Conservation (phyloP, 148 eudicot genomes). For the Dianthus caryophyllus region DNA sequence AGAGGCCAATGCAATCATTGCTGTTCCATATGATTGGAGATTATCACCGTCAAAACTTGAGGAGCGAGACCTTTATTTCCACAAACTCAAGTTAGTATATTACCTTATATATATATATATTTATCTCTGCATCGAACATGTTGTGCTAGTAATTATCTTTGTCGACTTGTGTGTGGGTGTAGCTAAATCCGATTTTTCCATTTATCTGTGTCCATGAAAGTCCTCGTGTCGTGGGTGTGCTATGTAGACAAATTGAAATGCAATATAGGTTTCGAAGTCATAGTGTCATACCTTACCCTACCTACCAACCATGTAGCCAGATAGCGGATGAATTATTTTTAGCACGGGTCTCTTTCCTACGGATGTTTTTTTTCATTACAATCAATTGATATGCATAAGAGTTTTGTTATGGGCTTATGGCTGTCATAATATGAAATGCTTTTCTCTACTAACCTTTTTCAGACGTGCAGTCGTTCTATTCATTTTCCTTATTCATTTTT, state of each 20-base stretch:
- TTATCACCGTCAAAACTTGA: constrained; percentile 91
- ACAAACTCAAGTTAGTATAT: constrained; percentile 71
- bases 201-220: neutral
- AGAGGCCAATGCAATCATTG: constrained; percentile 91
- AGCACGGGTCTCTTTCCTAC: neutral
- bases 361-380: no score
- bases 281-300: neutral
- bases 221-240: neutral
- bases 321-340: no score
- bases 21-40: constrained; percentile 99
- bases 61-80: constrained; percentile 96
- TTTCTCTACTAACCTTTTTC: constrained; percentile 3
- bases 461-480: neutral
- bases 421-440: neutral
- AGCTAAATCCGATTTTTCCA: neutral
- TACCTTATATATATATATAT: constrained; percentile 16
- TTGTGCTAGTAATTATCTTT: constrained; percentile 5
- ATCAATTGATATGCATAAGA: neutral
- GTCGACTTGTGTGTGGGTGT: neutral
- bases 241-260: neutral
- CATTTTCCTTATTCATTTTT: neutral
- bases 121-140: constrained; percentile 1
- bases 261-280: neutral
- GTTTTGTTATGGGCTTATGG: constrained; percentile 5
- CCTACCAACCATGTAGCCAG: no score